A percentile compares a stretch with the other conserved stretches of the same genome.
Conservation (phyloP, 441 rosid genomes). For the Gossypium laxum region DNA sequence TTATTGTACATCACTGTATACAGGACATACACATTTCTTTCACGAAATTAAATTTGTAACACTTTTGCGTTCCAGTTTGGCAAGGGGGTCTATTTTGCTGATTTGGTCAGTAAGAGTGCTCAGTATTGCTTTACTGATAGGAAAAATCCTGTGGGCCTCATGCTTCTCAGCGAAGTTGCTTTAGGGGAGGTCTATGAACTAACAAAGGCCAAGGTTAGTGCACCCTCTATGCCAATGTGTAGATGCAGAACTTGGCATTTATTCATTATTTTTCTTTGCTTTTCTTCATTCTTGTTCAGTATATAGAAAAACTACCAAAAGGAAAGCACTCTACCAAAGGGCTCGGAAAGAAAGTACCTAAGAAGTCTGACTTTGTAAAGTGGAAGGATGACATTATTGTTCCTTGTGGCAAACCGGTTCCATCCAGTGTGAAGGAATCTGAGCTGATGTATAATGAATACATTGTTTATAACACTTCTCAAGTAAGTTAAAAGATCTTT, state of each 20-base stretch:
- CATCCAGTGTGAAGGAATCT: conserved; percentile 57
- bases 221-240: not conserved
- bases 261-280: not conserved
- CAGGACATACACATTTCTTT: not conserved
- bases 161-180: conserved; percentile 92
- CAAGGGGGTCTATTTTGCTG: conserved; percentile 92
- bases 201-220: conserved; percentile 66
- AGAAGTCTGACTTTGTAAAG: conserved; percentile 55
- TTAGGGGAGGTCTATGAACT: conserved; percentile 72
- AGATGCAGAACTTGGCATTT: conserved; percentile 9
- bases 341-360: conserved; percentile 74
- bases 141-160: conserved; percentile 77
- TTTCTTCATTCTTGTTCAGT: conserved; percentile 29
- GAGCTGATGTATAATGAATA: conserved; percentile 93
- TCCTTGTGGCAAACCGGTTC: conserved; percentile 88
- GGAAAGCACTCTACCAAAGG: conserved; percentile 96
- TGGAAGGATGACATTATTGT: conserved; percentile 80
- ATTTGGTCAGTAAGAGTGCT: conserved; percentile 96
- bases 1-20: not conserved
- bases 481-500: conserved; percentile 37
- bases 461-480: conserved; percentile 74
- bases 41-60: conserved; percentile 15
- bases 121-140: conserved; percentile 80
- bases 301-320: conserved; percentile 69
- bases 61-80: conserved; percentile 56